Base-by-base conservation (phyloP, 257 asterid species). In the Solanum peruvianum region DNA sequence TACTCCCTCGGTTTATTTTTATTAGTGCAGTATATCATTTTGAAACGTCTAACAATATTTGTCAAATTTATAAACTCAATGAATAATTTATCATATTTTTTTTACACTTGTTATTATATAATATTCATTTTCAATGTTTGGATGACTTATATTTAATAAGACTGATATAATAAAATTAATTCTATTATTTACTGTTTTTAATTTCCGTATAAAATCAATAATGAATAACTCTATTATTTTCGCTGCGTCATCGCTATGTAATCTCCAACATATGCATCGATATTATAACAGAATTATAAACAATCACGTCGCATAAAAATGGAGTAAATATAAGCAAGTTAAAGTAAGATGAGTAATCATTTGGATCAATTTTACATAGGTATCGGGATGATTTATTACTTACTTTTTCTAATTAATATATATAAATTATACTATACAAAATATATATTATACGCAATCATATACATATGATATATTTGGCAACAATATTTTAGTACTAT, bases 21-120 rank as follows among this genome's bases (percentile, higher is more conserved):
- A 18, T 18, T 18, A 18, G 64, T 56, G 9, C 64, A 56, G 8
- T 56, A 56, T 56, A 56, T 0, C 1, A 56, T 56, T 56, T 56
- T 56, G 11, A 0, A 18, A 18, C 1, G 4, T 18, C 7, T 18
- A 56, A 18, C 4, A 18, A 0, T 56, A 56, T 0, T 18, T 56
- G 11, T 56, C 3, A 10, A 56, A 3, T 20, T 56, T 56, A 56
- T 56, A 56, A 56, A 1, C 3, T 3, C 11, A 20, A 56, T 20
- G 11, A 56, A 56, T 56, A 56, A 56, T 20, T 56, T 56, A 18
- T 1, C n/a, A 56, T 56, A n/a, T 35, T 35, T 35, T 35, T 52
- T 18, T 52, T 52, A 52, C 4, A 3, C 1, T 56, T 56, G 62
- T 4, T 56, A 56, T 18, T 56, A 56, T 2, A 56, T 56, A 56